Percentiles rank a stretch among this genome's conserved stretches.
These are phyloP conservation scores for Penicillium chermesinum DNA, from an alignment of 495 filamentous ascomycete genomes.

Conservation along the genomic window DNA sequence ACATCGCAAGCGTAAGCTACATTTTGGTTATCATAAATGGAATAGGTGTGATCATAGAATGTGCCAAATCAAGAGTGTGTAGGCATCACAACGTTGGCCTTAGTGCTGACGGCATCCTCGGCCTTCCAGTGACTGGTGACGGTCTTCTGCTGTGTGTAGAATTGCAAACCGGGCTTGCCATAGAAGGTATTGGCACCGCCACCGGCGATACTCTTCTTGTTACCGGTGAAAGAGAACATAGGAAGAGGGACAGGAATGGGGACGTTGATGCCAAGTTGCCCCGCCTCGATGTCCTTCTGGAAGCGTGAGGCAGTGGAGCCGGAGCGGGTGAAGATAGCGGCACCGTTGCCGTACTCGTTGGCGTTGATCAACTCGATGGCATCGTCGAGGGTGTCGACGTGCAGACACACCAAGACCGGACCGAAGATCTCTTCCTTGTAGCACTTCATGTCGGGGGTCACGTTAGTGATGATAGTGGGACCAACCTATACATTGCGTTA, in stretches of 20 bases:
- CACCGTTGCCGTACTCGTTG: slow-evolving; percentile 69
- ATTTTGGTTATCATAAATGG: slow-evolving; percentile 1
- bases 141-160: slow-evolving; percentile 97
- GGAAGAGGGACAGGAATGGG: slow-evolving; percentile 84
- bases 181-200: slow-evolving; percentile 95
- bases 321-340: slow-evolving; percentile 62
- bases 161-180: slow-evolving; percentile 82
- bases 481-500: slow-evolving; percentile 47
- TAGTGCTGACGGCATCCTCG: slow-evolving; percentile 73
- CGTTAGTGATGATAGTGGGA: slow-evolving; percentile 91
- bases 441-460: slow-evolving; percentile 87
- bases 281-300: slow-evolving; percentile 59
- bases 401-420: slow-evolving; percentile 59
- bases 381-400: slow-evolving; percentile 78
- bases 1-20: background rate
- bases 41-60: background rate
- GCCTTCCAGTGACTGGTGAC: slow-evolving; percentile 88
- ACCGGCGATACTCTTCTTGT: slow-evolving; percentile 93
- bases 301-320: slow-evolving; percentile 58
- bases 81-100: slow-evolving; percentile 90
- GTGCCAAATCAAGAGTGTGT: slow-evolving; percentile 53
- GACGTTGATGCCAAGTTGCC: slow-evolving; percentile 57
- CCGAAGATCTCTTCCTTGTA: slow-evolving; percentile 98
- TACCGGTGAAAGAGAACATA: slow-evolving; percentile 97
- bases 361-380: slow-evolving; percentile 60